Conservation (phyloP, 108 stramenopile genomes). For the Fistulifera solaris region DNA sequence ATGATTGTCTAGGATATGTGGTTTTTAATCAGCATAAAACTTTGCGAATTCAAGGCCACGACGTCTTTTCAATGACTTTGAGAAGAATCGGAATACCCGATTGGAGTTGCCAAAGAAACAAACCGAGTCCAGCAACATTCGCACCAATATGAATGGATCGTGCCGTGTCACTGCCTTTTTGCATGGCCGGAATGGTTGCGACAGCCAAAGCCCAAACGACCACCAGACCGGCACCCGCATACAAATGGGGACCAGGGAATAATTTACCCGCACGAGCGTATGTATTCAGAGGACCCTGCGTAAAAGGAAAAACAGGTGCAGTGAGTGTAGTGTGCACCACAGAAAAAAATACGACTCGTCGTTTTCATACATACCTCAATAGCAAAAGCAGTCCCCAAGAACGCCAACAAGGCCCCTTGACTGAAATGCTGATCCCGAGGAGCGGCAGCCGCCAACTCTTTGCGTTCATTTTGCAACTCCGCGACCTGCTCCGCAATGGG, state of each 20-base stretch:
- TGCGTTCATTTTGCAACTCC: conserved; percentile 68
- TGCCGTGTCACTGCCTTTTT: conserved; percentile 95
- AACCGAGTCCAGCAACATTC: conserved; percentile 77
- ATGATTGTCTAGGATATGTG: no score
- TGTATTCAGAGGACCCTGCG: conserved; percentile 89
- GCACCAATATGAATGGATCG: conserved; percentile 90
- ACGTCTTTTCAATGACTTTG: conserved; percentile 86
- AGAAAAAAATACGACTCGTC: background rate
- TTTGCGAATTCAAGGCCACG: conserved; percentile 86
- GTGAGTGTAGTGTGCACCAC: no score
- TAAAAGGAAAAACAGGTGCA: conserved; percentile 6
- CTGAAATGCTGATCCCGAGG: conserved; percentile 85
- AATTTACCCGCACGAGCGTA: conserved; percentile 94
- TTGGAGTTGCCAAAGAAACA: conserved; percentile 90
- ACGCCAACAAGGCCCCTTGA: conserved; percentile 79
- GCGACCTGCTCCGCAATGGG: conserved; percentile 42
- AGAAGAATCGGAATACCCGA: conserved; percentile 83
- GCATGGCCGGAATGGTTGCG: conserved; percentile 89
- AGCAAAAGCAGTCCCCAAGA: conserved; percentile 86
- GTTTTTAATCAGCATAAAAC: no score
- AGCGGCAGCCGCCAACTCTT: conserved; percentile 48
- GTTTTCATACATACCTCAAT: conserved; percentile 70
- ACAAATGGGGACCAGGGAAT: conserved; percentile 96
- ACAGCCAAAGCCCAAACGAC: conserved; percentile 89
- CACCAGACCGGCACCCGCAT: conserved; percentile 92